Evolutionary conservation across 2,329 filamentous ascomycete genomes (phyloP), one percentile per base, ranked within the genome.

Genomic region (Orbilia javanica): DNA sequence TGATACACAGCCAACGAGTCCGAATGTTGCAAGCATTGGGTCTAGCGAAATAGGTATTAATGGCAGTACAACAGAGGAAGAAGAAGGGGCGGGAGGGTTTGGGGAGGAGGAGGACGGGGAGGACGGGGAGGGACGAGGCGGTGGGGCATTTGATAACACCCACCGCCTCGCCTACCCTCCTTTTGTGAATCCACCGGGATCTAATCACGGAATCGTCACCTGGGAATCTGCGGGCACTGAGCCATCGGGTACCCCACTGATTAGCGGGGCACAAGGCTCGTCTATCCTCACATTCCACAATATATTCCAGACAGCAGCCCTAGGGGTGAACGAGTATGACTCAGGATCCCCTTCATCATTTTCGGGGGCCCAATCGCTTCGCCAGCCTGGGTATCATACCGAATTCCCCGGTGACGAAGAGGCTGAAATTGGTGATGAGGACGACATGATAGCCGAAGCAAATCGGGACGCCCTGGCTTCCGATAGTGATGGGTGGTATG

Each of bases 401-500:
- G 86, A 89, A 60, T 86, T 87, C 66, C 86, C 87, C 67, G 85
- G 86, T 55, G 89, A 88, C 69, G 89, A 88, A 69, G 87, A 88
- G 80, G 89, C 90, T 76, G 89, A 91, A 80, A 89, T 89, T 75
- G 89, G 91, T 52, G 87, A 92, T 63, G 92, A 93, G 75, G 94
- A 98, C 80, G 94, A 97, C 81, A 96, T 98, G 81, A 96, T 99
- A 77, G 95, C 94, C 0, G 96, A 94, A 73, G 96, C 96, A 4
- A 99, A 99, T 81, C 94, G 95, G 0, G 94, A 96, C 83, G 96
- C 92, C 0, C 87, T 99, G 6, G 95, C 96, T 53, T 94, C 93
- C 80, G 96, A 99, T 82, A 91, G 91, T 5, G 95, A 97, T 80
- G 95, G 93, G 0, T 96, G 96, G 86, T 99, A 99, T 82, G 96